Base-by-base conservation (phyloP, 345 rosid genomes). In the Noccaea caerulescens region DNA sequence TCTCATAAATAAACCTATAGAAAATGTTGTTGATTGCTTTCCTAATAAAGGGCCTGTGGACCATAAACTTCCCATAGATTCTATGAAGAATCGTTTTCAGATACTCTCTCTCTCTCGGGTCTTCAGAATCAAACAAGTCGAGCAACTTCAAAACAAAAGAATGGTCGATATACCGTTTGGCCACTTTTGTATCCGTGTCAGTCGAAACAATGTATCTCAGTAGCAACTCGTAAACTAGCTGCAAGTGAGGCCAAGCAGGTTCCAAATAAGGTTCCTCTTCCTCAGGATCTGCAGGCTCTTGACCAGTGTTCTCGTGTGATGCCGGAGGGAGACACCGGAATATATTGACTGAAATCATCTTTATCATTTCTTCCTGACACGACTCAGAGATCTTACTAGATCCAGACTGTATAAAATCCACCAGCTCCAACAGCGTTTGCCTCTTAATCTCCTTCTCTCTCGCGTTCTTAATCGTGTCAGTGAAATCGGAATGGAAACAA, bases 51-150 rank as follows among this genome's bases (percentile, higher is more conserved):
- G 96, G 95, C 30, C 96, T 83, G 54, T 90, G 98, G 50, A 88
- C 90, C 98, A 92, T 89, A 66, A 92, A 92, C 80, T 89, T 92
- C 39, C 98, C 98, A 56, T 92, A 92, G 41, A 92, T 92, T 66
- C 92, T 82, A 82, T 92, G 98, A 63, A 89, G 87, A 76, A 92
- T 92, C 0, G 92, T 92, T 78, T 92, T 92, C 82, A 92, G 73
- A 77, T 88, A 89, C 76, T 92, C 98, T 68, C 98, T 82, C 78
- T 92, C 94, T 61, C 98, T 80, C 1, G 84, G 88, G 57, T 92
- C 98, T 78, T 92, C 96, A 0, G 95, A 85, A 75, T 92, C 95
- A 68, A 92, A 92, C 91, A 90, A 84, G 66, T 88, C 92, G 43
- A 92, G 88, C 83, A 92, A 72, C 75, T 92, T 92, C 60, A 88